A percentile compares a stretch with the other conserved stretches of the same genome.
Evolutionary conservation across 2,329 filamentous ascomycete genomes (phyloP).

Genomic region (Fusarium clavum): DNA sequence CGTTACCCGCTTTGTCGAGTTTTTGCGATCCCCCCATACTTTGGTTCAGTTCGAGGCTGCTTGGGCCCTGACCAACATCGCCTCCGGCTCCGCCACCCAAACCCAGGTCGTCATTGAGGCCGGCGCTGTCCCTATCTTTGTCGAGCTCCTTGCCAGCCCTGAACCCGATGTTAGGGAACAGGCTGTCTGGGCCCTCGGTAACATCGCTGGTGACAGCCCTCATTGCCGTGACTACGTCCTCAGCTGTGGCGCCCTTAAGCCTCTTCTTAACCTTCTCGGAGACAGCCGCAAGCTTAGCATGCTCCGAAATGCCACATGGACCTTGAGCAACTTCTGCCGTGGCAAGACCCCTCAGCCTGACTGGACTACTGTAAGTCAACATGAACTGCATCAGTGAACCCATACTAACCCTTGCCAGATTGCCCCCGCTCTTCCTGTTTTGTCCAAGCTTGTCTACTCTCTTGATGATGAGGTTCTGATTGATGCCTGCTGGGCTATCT

Average conservation of each 20-base stretch:
- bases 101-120: slow-evolving; percentile 99
- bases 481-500: slow-evolving; percentile 99
- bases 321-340: slow-evolving; percentile 99
- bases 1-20: slow-evolving; percentile 96
- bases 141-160: slow-evolving; percentile 93
- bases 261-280: slow-evolving; percentile 87
- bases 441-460: slow-evolving; percentile 97
- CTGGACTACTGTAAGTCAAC: slow-evolving; percentile 84
- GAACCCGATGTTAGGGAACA: slow-evolving; percentile 98
- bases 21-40: slow-evolving; percentile 96
- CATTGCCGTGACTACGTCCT: slow-evolving; percentile 97
- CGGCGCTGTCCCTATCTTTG: slow-evolving; percentile 97
- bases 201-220: slow-evolving; percentile 98
- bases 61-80: slow-evolving; percentile 99
- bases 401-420: slow-evolving; percentile 69
- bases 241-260: slow-evolving; percentile 88
- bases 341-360: slow-evolving; percentile 99
- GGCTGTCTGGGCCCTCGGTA: slow-evolving; percentile 97
- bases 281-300: slow-evolving; percentile 99
- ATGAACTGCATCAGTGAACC: slow-evolving; percentile 16
- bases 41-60: slow-evolving; percentile 99
- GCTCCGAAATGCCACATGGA: slow-evolving; percentile 99
- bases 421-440: slow-evolving; percentile 90
- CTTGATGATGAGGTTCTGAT: slow-evolving; percentile 98
- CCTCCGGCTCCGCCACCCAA: slow-evolving; percentile 94